These are phyloP conservation scores for Penicillium simplicissimum DNA, from an alignment of 495 filamentous ascomycete species.

Conservation along the genomic window DNA sequence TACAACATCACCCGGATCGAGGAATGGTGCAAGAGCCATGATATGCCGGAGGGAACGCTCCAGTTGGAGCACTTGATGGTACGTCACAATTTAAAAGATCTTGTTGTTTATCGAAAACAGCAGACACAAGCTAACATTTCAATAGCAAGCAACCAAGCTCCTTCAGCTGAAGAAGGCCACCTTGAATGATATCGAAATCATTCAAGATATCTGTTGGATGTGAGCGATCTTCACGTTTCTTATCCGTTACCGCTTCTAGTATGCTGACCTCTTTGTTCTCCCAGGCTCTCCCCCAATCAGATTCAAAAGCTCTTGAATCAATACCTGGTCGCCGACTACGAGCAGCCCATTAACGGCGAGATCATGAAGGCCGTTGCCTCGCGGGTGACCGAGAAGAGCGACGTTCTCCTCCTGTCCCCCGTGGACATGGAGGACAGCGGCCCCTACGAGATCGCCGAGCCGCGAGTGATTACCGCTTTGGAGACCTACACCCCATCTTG, in stretches of 20 bases:
- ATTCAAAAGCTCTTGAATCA: slow-evolving; percentile 99
- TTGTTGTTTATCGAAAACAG: background rate
- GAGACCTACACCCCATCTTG: slow-evolving; percentile 98
- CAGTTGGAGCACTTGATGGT: slow-evolving; percentile 99
- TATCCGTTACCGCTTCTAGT: background rate
- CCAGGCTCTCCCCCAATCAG: slow-evolving; percentile 93
- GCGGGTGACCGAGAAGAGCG: slow-evolving; percentile 96
- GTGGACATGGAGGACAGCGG: slow-evolving; percentile 99
- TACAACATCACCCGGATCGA: slow-evolving; percentile 99
- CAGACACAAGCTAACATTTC: background rate
- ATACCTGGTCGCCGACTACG: slow-evolving; percentile 98
- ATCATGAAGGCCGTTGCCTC: slow-evolving; percentile 99
- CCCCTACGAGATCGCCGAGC: slow-evolving; percentile 99
- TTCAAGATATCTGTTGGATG: slow-evolving; percentile 99
- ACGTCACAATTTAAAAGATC: slow-evolving; percentile 17
- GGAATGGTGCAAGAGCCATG: slow-evolving; percentile 99
- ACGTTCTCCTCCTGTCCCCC: slow-evolving; percentile 86
- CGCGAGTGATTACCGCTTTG: slow-evolving; percentile 89
- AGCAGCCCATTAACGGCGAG: slow-evolving; percentile 98
- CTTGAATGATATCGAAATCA: slow-evolving; percentile 98
- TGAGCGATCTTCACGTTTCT: slow-evolving; percentile 40
- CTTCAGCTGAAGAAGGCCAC: slow-evolving; percentile 99
- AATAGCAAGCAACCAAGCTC: slow-evolving; percentile 94
- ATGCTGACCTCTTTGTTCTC: slow-evolving; percentile 13
- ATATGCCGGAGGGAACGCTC: slow-evolving; percentile 97